phyloP scores from a whole-genome alignment of 257 asterid genomes.

The Handroanthus guayacan region DNA sequence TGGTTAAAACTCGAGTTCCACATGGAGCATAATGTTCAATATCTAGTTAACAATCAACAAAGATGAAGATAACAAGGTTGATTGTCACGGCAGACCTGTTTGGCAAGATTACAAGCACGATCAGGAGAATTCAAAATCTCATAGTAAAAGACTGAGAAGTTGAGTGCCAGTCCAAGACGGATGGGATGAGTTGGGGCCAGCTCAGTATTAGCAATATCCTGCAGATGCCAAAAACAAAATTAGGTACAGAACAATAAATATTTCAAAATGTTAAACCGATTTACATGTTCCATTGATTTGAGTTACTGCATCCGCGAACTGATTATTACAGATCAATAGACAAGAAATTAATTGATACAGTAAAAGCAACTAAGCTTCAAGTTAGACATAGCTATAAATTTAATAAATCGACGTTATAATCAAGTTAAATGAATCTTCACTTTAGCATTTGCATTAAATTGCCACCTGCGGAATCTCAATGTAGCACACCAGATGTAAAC shows the following conservation, averaged over 20 bases:
- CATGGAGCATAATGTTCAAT: neutral
- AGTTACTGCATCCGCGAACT: neutral
- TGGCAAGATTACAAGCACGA: slow-evolving; percentile 86
- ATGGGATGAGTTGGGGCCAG: slow-evolving; percentile 91
- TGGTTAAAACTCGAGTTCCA: neutral
- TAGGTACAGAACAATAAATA: neutral
- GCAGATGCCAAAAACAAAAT: slow-evolving; percentile 7
- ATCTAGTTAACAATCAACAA: neutral
- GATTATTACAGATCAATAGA: neutral
- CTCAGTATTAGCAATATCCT: slow-evolving; percentile 84
- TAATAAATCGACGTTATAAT: neutral
- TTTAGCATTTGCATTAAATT: slow-evolving; percentile 17
- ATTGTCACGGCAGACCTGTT: slow-evolving; percentile 60
- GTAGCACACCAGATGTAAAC: neutral
- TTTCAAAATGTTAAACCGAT: neutral
- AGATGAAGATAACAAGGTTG: slow-evolving; percentile 10
- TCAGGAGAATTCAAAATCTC: slow-evolving; percentile 89
- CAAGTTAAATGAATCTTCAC: neutral
- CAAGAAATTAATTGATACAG: neutral
- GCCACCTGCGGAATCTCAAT: neutral
- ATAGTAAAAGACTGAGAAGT: slow-evolving; percentile 87
- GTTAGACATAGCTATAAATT: slow-evolving; percentile 21
- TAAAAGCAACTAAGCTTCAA: neutral
- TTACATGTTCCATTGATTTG: neutral
- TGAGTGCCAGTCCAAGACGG: slow-evolving; percentile 88